A percentile compares a stretch with the other conserved stretches of the same genome.
These are phyloP conservation scores for Waltiozyma sp. DNA, from an alignment of 1,139 yeast species.

Conservation along the genomic window DNA sequence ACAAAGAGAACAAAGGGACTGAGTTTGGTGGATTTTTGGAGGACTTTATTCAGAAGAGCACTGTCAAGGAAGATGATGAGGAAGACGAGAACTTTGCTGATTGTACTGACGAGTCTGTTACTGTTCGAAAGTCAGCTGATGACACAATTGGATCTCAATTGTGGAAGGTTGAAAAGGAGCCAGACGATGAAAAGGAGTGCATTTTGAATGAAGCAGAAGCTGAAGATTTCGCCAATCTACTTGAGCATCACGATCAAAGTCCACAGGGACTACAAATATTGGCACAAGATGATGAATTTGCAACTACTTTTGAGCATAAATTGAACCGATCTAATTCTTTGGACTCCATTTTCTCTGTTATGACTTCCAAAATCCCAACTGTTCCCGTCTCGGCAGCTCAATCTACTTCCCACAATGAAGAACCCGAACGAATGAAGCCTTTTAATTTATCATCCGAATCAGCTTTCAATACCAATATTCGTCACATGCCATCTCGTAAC, in stretches of 20 bases:
- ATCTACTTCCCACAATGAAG: neutral
- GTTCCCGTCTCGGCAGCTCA: conserved; percentile 3
- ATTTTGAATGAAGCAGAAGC: neutral
- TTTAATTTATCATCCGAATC: no score
- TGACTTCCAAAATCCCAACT: conserved; percentile 13
- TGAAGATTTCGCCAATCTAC: neutral
- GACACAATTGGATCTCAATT: neutral
- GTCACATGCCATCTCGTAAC: conserved; percentile 4
- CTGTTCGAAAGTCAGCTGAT: neutral
- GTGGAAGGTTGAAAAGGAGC: neutral
- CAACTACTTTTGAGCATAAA: conserved; percentile 15
- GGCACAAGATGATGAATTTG: neutral
- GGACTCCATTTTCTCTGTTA: conserved; percentile 17
- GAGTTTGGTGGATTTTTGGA: conserved; percentile 4
- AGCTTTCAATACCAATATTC: neutral
- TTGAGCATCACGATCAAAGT: neutral
- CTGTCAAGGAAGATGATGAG: neutral
- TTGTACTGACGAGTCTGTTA: neutral
- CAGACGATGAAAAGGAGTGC: neutral
- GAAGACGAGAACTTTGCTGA: neutral
- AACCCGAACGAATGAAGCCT: no score
- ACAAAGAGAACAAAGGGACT: neutral
- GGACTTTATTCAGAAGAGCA: neutral
- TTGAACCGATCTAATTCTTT: conserved; percentile 20
- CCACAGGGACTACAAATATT: neutral